Evolutionary conservation across 2,329 filamentous ascomycete genomes (phyloP).

Genomic region (Verruconis gallopava): DNA sequence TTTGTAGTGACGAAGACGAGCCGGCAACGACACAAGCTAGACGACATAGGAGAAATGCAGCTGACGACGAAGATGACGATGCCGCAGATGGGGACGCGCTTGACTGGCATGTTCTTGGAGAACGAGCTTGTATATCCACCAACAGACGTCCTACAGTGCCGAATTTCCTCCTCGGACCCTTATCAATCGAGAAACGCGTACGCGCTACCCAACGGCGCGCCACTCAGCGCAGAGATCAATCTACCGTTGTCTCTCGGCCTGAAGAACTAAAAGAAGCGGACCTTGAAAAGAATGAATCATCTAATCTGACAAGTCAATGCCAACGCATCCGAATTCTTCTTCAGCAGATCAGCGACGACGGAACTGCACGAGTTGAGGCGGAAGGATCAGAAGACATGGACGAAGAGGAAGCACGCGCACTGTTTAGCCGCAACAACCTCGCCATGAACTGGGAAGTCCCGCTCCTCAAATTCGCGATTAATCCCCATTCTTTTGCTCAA

Average conservation of each 20-base stretch:
- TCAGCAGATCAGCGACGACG: constrained; percentile 23
- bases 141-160: constrained; percentile 64
- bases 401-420: constrained; percentile 28
- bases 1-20: constrained; percentile 35
- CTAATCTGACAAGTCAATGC: constrained; percentile 68
- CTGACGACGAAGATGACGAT: constrained; percentile 44
- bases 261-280: constrained; percentile 65
- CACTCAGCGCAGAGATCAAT: constrained; percentile 27
- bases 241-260: constrained; percentile 30
- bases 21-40: constrained; percentile 34
- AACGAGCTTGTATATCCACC: constrained; percentile 59
- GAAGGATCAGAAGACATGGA: constrained; percentile 19
- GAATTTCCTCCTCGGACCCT: constrained; percentile 74
- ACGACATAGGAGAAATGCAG: constrained; percentile 30
- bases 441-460: constrained; percentile 54
- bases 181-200: constrained; percentile 76
- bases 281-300: constrained; percentile 56
- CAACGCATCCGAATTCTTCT: constrained; percentile 58
- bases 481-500: constrained; percentile 82
- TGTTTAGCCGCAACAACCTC: constrained; percentile 38
- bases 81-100: constrained; percentile 60
- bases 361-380: constrained; percentile 30
- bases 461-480: constrained; percentile 77
- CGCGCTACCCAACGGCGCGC: constrained; percentile 58
- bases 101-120: constrained; percentile 78